Evolutionary conservation across 331 rosid genomes (phyloP).

Genomic region (Spiraea crenata): DNA sequence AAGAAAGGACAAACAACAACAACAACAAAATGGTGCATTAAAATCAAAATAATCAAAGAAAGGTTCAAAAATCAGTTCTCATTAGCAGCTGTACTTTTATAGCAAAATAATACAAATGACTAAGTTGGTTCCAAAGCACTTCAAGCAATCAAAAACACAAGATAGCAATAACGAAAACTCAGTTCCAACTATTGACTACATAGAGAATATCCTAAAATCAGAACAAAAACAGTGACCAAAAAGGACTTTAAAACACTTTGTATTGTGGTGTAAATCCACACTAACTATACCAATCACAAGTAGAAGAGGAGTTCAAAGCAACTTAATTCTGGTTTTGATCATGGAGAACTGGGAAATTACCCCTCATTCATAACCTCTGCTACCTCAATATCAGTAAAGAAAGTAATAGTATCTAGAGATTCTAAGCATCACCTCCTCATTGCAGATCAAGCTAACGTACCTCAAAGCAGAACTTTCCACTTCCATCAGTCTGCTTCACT

Average conservation of each 20-base stretch:
- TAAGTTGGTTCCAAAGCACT: not conserved
- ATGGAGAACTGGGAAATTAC: not conserved
- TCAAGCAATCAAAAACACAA: not conserved
- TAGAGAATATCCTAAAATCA: not conserved
- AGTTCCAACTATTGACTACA: not conserved
- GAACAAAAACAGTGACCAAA: not conserved
- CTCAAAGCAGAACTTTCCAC: conserved; percentile 92
- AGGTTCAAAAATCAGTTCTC: not conserved
- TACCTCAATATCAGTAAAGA: conserved; percentile 16
- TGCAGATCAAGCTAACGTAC: conserved; percentile 43
- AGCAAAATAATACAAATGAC: not conserved
- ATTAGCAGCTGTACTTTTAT: not conserved
- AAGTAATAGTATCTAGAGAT: conserved; percentile 11
- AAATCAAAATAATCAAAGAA: not conserved
- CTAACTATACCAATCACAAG: not conserved
- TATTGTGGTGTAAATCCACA: not conserved
- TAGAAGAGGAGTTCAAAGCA: not conserved
- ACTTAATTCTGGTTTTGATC: not conserved
- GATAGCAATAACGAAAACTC: not conserved
- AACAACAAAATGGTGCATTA: conserved; percentile 19
- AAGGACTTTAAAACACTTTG: not conserved
- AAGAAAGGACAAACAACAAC: not conserved
- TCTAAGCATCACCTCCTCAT: not conserved
- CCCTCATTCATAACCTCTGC: not conserved
- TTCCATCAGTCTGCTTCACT: conserved; percentile 74